Percentiles rank a stretch among this genome's conserved stretches.
Conservation (phyloP, 768 basidiomycete species). For the Boletus pseudo-olivaceus region DNA sequence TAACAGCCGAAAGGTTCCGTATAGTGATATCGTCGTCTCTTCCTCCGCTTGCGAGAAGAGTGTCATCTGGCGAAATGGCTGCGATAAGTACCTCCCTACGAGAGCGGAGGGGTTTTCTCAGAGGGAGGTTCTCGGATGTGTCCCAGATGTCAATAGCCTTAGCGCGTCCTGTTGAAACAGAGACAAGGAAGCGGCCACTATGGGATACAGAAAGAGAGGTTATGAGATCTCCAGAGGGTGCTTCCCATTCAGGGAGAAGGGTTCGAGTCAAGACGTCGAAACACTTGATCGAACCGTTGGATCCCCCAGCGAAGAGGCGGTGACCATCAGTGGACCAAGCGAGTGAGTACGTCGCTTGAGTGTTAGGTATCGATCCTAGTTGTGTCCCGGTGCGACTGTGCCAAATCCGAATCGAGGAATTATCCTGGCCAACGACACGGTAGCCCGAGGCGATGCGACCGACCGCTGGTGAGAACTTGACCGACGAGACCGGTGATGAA, state of each 20-base stretch:
- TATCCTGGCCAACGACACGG: neutral
- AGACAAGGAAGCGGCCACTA: slow-evolving; percentile 6
- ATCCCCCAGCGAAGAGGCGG: slow-evolving; percentile 12
- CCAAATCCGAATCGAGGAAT: slow-evolving; percentile 8
- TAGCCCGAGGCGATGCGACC: slow-evolving; percentile 7
- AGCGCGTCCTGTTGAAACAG: slow-evolving; percentile 5
- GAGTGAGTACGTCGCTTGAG: slow-evolving; percentile 4
- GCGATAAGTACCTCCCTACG: neutral
- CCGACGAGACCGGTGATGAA: slow-evolving; percentile 5
- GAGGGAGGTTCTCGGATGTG: neutral
- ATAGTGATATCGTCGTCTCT: neutral
- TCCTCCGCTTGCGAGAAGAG: slow-evolving; percentile 1
- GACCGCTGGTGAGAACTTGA: slow-evolving; percentile 19
- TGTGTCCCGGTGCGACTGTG: slow-evolving; percentile 6
- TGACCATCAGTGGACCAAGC: slow-evolving; percentile 17
- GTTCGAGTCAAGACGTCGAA: slow-evolving; percentile 5
- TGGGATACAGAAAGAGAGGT: slow-evolving; percentile 4
- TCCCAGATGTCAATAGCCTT: slow-evolving; percentile 13
- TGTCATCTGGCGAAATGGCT: slow-evolving; percentile 5
- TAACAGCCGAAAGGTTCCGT: neutral
- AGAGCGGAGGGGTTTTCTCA: slow-evolving; percentile 1
- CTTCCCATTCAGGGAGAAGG: neutral
- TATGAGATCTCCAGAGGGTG: slow-evolving; percentile 1
- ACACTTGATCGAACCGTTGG: slow-evolving; percentile 7
- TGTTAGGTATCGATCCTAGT: neutral